Evolutionary conservation across 2,329 filamentous ascomycete genomes (phyloP), one percentile per base, ranked within the genome.

Genomic region (Biscogniauxia mediterranea): DNA sequence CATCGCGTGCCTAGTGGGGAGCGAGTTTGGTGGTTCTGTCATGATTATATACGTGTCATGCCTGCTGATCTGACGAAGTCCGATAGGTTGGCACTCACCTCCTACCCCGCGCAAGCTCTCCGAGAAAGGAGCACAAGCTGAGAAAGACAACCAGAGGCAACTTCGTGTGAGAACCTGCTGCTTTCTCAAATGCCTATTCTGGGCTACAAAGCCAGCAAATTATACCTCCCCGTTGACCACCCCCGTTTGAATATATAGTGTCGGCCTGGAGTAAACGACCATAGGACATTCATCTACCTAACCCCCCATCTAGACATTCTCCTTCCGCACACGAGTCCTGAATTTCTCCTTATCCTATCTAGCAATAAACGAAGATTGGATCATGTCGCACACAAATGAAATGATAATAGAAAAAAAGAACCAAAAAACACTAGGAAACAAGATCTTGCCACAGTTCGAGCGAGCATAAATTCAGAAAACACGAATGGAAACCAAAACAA

Each of bases 21-120:
- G 58, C 54, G 60, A 57, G 61, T 65, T 57, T 62, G 66, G 67
- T 62, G 66, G 67, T 61, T 66, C 63, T 68, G 63, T 66, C 62
- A 62, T 68, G 66, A 66, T 68, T 64, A 68, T 70, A 68, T 58
- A 70, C 64, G 65, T 65, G 64, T 69, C 67, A 69, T 68, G 66
- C 61, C 62, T 66, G 65, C 68, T 62, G 59, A 63, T 64, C 58
- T 52, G 52, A 57, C 28, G 54, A 61, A 9, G 60, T 54, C 57
- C 49, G 46, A 51, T 19, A 55, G 58, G 28, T 62, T 55, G 52
- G 55, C 28, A 23, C 53, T 52, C 54, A 49, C 42, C 57, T 9
- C 23, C 23, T 38, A 28, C 59, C 49, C 46, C 11, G 50, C 23
- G 26, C 19, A 46, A 32, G n/a, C 28, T 19, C 28, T 61, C n/a